phyloP scores from a whole-genome alignment of 2,329 filamentous ascomycete species.

The Fusarium sp. region DNA sequence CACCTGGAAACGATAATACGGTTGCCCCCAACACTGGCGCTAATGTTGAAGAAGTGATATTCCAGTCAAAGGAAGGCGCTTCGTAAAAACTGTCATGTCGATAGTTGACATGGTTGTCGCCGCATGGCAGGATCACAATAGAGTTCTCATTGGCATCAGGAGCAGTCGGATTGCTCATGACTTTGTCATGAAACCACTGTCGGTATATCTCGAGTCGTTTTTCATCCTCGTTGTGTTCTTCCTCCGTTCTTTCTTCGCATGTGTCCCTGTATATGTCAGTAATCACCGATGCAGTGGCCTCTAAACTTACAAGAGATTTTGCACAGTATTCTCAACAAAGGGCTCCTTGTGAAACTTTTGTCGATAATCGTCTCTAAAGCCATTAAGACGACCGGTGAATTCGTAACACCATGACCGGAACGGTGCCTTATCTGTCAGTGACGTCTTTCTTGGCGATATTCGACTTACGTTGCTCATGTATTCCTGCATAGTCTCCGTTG shows the following conservation, averaged over 20 bases:
- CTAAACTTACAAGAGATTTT: slow-evolving; percentile 46
- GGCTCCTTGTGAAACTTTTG: slow-evolving; percentile 41
- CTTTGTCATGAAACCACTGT: slow-evolving; percentile 48
- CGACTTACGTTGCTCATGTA: slow-evolving; percentile 48
- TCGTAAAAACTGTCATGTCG: slow-evolving; percentile 32
- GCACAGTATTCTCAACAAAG: slow-evolving; percentile 46
- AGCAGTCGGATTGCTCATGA: slow-evolving; percentile 36
- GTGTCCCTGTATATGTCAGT: slow-evolving; percentile 32
- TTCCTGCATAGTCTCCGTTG: slow-evolving; percentile 29
- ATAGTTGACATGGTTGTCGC: slow-evolving; percentile 34
- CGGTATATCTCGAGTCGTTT: slow-evolving; percentile 46
- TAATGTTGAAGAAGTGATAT: slow-evolving; percentile 45
- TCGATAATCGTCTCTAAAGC: slow-evolving; percentile 45
- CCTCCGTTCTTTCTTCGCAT: slow-evolving; percentile 26
- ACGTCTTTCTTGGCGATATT: not conserved
- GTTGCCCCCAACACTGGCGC: slow-evolving; percentile 48
- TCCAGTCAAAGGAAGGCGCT: not conserved
- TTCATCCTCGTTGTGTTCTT: slow-evolving; percentile 19
- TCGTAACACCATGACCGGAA: slow-evolving; percentile 50
- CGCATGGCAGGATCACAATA: slow-evolving; percentile 49
- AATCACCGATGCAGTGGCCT: not conserved
- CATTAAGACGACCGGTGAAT: slow-evolving; percentile 48
- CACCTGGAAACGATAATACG: slow-evolving; percentile 51
- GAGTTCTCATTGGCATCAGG: slow-evolving; percentile 32
- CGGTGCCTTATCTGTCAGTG: slow-evolving; percentile 43